phyloP scores from a whole-genome alignment of 768 basidiomycete genomes.

The Trametes cubensis region DNA sequence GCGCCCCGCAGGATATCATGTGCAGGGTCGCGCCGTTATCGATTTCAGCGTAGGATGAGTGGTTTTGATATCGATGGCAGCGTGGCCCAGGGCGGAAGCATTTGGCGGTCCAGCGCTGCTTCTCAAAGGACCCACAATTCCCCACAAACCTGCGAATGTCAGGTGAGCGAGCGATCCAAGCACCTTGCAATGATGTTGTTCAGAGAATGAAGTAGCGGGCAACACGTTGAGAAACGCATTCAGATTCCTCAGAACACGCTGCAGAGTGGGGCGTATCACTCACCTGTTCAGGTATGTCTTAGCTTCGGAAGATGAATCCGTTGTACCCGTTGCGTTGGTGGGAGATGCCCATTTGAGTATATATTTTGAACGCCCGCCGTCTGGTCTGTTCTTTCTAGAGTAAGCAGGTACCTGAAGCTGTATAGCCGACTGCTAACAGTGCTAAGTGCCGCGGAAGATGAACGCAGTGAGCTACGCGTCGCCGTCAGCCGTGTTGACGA shows the following conservation, averaged over 20 bases:
- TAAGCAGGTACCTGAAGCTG: not conserved
- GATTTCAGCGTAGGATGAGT: slow-evolving; percentile 14
- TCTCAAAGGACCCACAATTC: slow-evolving; percentile 5
- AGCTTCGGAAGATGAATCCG: not conserved
- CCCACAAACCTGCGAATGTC: no score
- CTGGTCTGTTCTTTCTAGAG: not conserved
- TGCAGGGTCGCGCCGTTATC: slow-evolving; percentile 1
- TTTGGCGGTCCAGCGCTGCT: not conserved
- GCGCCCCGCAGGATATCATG: not conserved
- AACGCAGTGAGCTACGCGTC: no score
- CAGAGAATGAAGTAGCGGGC: not conserved
- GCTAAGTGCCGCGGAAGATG: no score
- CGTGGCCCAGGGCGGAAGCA: not conserved
- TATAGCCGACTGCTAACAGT: no score
- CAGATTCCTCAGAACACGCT: not conserved
- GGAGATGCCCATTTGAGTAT: not conserved
- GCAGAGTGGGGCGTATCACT: not conserved
- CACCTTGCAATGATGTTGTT: no score
- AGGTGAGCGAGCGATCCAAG: no score
- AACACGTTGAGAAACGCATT: not conserved
- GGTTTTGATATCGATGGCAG: not conserved
- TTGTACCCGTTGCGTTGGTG: slow-evolving; percentile 4
- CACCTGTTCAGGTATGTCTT: not conserved
- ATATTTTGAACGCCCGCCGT: not conserved
- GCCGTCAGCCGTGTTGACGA: no score